Percentiles rank a stretch among this genome's conserved stretches.
phyloP scores from a whole-genome alignment of 257 asterid species.

The Plectranthus barbatus region DNA sequence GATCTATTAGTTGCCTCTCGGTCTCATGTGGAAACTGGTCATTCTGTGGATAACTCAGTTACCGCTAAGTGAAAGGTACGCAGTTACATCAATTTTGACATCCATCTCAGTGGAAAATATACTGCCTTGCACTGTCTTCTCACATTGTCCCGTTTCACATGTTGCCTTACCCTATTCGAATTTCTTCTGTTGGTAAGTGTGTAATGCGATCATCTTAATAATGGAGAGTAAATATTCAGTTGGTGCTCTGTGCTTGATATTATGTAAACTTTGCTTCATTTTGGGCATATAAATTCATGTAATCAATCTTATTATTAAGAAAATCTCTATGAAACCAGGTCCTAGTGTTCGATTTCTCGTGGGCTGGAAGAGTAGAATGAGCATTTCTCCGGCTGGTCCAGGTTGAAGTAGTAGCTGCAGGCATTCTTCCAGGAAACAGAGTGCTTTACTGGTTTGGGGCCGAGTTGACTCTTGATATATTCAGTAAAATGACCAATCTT shows the following conservation, averaged over 20 bases:
- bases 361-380: not conserved
- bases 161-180: not conserved
- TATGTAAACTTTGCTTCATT: not conserved
- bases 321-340: slow-evolving; percentile 8
- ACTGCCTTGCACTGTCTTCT: not conserved
- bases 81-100: not conserved
- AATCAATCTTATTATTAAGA: not conserved
- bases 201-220: not conserved
- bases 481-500: not conserved
- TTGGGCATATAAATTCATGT: not conserved
- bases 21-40: slow-evolving; percentile 22
- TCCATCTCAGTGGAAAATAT: not conserved
- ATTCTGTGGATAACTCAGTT: slow-evolving; percentile 18
- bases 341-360: not conserved
- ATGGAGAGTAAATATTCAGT: not conserved
- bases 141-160: not conserved
- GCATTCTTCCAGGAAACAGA: slow-evolving; percentile 7
- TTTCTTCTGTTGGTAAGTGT: not conserved
- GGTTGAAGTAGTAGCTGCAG: not conserved
- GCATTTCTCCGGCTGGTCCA: not conserved
- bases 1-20: slow-evolving; percentile 57
- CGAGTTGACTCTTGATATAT: not conserved
- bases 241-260: not conserved
- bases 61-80: slow-evolving; percentile 44
- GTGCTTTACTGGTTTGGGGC: not conserved